A percentile compares a stretch with the other conserved stretches of the same genome.
These are phyloP conservation scores for Pestalotiopsis sp. DNA, from an alignment of 2,329 filamentous ascomycete species.

Conservation along the genomic window DNA sequence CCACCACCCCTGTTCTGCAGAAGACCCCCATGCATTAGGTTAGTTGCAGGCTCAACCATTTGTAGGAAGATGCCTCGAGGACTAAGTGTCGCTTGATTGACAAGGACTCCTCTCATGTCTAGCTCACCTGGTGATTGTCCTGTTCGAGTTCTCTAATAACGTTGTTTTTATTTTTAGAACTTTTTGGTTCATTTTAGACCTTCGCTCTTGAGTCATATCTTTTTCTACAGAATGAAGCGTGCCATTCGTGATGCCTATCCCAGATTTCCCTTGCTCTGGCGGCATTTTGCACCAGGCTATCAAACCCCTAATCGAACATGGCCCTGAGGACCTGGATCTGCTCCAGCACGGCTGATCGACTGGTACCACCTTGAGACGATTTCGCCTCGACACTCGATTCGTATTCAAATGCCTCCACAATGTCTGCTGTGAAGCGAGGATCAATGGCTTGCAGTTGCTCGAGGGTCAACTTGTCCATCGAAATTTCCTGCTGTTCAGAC, in stretches of 20 bases:
- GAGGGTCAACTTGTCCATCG: conserved; percentile 66
- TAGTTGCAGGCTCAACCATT: neutral
- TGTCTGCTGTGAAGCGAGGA: conserved; percentile 66
- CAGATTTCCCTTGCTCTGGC: conserved; percentile 26
- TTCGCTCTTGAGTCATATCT: conserved; percentile 21
- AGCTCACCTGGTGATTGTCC: conserved; percentile 5
- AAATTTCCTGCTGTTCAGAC: conserved; percentile 62
- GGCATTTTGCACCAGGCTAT: conserved; percentile 21
- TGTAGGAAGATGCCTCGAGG: neutral
- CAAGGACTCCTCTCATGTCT: neutral
- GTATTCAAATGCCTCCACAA: conserved; percentile 68
- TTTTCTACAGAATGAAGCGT: conserved; percentile 16
- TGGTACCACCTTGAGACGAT: conserved; percentile 56
- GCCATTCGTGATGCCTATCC: conserved; percentile 25
- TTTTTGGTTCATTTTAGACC: conserved; percentile 2
- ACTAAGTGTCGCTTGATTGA: neutral
- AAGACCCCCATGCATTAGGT: neutral
- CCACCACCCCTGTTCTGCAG: neutral
- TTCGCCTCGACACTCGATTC: conserved; percentile 73
- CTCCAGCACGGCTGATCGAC: conserved; percentile 62
- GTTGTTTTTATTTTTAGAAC: conserved; percentile 4
- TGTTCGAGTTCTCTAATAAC: conserved; percentile 9
- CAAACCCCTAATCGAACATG: conserved; percentile 31
- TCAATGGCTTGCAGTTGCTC: conserved; percentile 71
- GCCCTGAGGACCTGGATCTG: conserved; percentile 49